phyloP scores from a whole-genome alignment of 2,329 filamentous ascomycete genomes.

The Beauveria medogensis region DNA sequence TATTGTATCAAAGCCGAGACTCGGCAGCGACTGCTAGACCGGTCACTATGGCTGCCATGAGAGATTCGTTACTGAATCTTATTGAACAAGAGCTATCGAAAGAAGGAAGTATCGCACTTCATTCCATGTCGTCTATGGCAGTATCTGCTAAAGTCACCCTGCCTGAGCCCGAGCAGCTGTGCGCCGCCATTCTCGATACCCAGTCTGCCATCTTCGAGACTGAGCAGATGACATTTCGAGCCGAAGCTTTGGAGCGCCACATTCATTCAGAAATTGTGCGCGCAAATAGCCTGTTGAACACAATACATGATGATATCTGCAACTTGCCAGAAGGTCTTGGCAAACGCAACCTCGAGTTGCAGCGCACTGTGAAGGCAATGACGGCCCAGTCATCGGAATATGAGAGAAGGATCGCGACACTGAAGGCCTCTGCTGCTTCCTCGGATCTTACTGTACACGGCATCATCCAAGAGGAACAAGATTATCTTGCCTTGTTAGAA shows the following conservation, averaged over 20 bases:
- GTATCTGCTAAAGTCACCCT: constrained; percentile 41
- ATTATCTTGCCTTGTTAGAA: constrained; percentile 48
- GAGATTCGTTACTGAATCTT: constrained; percentile 39
- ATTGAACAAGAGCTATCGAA: constrained; percentile 46
- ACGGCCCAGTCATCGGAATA: constrained; percentile 57
- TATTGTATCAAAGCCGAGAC: constrained; percentile 29
- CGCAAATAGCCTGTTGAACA: constrained; percentile 30
- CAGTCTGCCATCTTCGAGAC: constrained; percentile 45
- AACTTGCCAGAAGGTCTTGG: constrained; percentile 50
- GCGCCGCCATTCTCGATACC: constrained; percentile 44
- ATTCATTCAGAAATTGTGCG: constrained; percentile 42
- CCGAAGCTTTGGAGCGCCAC: constrained; percentile 48
- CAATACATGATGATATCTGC: constrained; percentile 39
- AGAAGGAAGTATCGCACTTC: constrained; percentile 48
- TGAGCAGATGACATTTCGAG: constrained; percentile 47
- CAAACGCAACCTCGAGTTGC: constrained; percentile 65
- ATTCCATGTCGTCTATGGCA: constrained; percentile 47
- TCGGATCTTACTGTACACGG: constrained; percentile 46
- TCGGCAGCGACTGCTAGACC: constrained; percentile 19
- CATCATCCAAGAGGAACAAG: constrained; percentile 49
- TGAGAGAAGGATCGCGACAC: constrained; percentile 37
- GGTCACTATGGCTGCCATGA: constrained; percentile 19
- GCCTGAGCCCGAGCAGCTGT: constrained; percentile 42
- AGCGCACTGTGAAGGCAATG: constrained; percentile 61
- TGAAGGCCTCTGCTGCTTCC: constrained; percentile 27